Percentiles rank a stretch among this genome's conserved stretches.
Evolutionary conservation across 257 asterid genomes (phyloP).

Genomic region (Solanum infundibuliforme): DNA sequence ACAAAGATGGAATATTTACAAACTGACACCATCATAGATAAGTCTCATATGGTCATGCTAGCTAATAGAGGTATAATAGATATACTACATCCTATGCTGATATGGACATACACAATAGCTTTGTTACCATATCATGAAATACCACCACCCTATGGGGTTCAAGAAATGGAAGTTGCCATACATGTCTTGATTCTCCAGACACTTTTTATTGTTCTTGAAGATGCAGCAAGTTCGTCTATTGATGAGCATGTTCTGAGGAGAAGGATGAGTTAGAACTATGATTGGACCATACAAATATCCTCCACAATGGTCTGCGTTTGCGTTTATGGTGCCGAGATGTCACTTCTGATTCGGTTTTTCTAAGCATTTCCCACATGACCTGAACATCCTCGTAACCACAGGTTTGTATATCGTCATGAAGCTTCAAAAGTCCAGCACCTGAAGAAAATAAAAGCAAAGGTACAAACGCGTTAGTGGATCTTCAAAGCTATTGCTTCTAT

Average conservation of each 20-base stretch:
- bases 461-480: background rate
- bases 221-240: constrained; percentile 1
- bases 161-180: constrained; percentile 16
- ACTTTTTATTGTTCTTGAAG: background rate
- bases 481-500: background rate
- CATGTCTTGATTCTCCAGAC: constrained; percentile 7
- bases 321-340: constrained; percentile 32
- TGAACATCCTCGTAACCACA: constrained; percentile 94
- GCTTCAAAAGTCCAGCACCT: constrained; percentile 82
- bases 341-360: constrained; percentile 40
- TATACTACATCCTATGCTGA: background rate
- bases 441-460: constrained; percentile 4
- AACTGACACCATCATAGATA: background rate
- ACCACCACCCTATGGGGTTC: constrained; percentile 2
- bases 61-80: constrained; percentile 2
- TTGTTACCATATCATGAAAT: background rate
- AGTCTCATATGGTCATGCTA: constrained; percentile 2
- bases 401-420: constrained; percentile 75
- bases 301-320: constrained; percentile 47
- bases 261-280: constrained; percentile 19
- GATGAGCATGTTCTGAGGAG: constrained; percentile 25
- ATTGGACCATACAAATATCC: constrained; percentile 38
- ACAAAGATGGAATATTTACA: constrained; percentile 6
- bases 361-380: constrained; percentile 96
- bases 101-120: constrained; percentile 1